Conservation (phyloP, 208 protist genomes). For the Hexamita inflata region DNA sequence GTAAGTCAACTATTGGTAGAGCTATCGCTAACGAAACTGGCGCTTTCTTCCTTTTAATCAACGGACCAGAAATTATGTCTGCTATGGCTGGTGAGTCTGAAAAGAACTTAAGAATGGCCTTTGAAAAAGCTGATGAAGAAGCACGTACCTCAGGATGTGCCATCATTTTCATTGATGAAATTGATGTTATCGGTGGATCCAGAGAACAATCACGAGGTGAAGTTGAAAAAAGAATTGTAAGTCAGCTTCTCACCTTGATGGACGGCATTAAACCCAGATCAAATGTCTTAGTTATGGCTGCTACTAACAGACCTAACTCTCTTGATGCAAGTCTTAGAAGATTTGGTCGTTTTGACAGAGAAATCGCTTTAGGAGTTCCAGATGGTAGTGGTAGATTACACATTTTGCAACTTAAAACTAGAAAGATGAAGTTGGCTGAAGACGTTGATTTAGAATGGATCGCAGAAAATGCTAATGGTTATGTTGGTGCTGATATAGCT, state of each 20-base stretch:
- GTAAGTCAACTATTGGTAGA: constrained; percentile 44
- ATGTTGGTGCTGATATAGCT: constrained; percentile 55
- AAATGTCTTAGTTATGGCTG: constrained; percentile 97
- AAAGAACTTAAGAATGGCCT: constrained; percentile 93
- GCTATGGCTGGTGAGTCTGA: constrained; percentile 98
- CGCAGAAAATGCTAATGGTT: constrained; percentile 41
- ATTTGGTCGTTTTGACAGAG: constrained; percentile 98
- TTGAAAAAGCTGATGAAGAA: constrained; percentile 91
- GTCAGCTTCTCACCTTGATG: constrained; percentile 99
- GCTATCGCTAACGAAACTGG: constrained; percentile 46
- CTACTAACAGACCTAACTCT: constrained; percentile 97
- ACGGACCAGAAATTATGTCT: constrained; percentile 99
- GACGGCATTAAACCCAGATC: constrained; percentile 92
- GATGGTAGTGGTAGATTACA: constrained; percentile 93
- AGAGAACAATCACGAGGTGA: constrained; percentile 96
- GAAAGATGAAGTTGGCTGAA: constrained; percentile 98
- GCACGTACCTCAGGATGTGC: constrained; percentile 69
- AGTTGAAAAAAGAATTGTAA: constrained; percentile 98
- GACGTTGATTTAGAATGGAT: constrained; percentile 40
- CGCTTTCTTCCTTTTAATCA: constrained; percentile 99
- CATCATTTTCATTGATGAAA: constrained; percentile 99
- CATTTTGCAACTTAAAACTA: constrained; percentile 98
- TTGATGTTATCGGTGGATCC: constrained; percentile 99
- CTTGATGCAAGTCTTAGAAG: constrained; percentile 95
- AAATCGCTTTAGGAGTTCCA: constrained; percentile 99